Percentiles rank a stretch among this genome's conserved stretches.
Evolutionary conservation across 176 grass and related monocot genomes (phyloP).

Genomic region (Phragmites australis): DNA sequence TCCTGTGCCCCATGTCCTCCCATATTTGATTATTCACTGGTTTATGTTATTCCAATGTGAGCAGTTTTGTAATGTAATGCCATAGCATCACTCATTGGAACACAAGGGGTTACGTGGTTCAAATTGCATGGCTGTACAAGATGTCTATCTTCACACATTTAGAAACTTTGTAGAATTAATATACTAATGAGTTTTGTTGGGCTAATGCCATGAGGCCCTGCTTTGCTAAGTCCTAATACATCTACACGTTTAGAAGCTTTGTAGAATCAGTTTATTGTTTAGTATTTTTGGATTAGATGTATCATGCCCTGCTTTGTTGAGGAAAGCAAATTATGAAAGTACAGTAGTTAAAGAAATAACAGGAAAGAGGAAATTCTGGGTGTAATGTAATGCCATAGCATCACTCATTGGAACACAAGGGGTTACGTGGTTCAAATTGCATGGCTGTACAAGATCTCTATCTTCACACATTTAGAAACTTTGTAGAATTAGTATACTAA

Average conservation of each 20-base stretch:
- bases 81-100: neutral
- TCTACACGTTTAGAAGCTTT: neutral
- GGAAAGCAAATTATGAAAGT: neutral
- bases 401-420: neutral
- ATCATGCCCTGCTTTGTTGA: neutral
- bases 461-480: neutral
- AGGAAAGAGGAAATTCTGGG: neutral
- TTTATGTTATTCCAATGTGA: conserved; percentile 24
- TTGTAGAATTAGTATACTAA: neutral
- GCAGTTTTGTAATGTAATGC: neutral
- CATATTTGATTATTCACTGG: conserved; percentile 21
- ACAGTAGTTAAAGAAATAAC: neutral
- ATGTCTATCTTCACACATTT: neutral
- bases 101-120: neutral
- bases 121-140: neutral
- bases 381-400: neutral
- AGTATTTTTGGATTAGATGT: neutral
- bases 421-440: neutral
- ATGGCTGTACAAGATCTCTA: neutral
- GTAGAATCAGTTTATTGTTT: neutral
- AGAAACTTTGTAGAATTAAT: neutral
- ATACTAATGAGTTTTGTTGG: neutral
- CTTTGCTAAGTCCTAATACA: neutral
- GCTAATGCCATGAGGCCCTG: neutral
- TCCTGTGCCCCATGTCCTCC: neutral